Base-by-base conservation (phyloP, 2,329 filamentous ascomycete species). In the Ceratocystis variospora region DNA sequence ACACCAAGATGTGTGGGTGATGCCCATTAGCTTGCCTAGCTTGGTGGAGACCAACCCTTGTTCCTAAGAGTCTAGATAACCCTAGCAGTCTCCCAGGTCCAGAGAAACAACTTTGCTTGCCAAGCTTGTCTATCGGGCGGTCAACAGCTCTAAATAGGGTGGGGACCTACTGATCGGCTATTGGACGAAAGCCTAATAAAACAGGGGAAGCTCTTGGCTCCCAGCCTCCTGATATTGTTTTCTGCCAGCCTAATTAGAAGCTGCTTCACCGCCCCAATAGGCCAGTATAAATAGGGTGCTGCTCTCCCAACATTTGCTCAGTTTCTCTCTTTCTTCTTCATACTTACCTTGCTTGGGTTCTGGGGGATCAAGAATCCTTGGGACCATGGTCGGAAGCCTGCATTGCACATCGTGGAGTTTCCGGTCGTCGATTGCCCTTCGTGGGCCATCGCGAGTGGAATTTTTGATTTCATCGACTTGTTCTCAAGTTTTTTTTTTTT, bases 301-400 rank as follows among this genome's bases (percentile, higher is more conserved):
- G 28, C 15, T 57, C 63, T 57, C 25, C 66, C 63, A 6, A 15
- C 46, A n/a, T 65, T 65, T 68, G 7, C 31, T 65, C 45, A 37
- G 50, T 68, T 65, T 65, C 31, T 25, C 37, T 41, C 28, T 68
- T 65, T 68, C 46, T 65, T 68, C 50, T 65, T 65, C 66, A 68
- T 68, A 68, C 66, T 68, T 68, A 68, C 66, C 66, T 68, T 68
- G 66, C 66, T 68, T 68, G 66, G 66, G 66, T 68, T 65, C 59
- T 57, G 66, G 66, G 66, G 64, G 66, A 68, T 68, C 66, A 68
- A 59, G 48, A 68, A 68, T 46, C 64, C 66, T 68, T 63, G 63
- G 57, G 61, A 68, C 66, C 66, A 68, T 68, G 59, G 61, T 65
- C 66, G 66, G 66, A 63, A 68, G 57, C 66, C 66, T 68, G 66